Percentiles rank a stretch among this genome's conserved stretches.
Evolutionary conservation across 1,284 basidiomycete genomes (phyloP).

Genomic region (Grifola frondosa): DNA sequence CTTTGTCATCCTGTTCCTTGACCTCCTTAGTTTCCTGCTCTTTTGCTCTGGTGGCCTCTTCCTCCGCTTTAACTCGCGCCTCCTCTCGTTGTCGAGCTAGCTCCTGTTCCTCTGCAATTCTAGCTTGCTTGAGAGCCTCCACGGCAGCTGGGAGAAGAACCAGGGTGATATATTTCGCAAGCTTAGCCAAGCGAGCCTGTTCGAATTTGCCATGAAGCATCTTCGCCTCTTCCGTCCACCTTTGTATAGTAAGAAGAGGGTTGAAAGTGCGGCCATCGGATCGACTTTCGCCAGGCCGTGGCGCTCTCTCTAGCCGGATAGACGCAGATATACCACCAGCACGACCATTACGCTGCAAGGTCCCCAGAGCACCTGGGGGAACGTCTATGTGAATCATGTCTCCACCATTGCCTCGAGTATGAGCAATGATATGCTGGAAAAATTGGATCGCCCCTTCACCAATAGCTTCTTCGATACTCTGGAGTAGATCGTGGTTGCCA

Average conservation of each 20-base stretch:
- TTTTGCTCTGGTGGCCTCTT: conserved; percentile 22
- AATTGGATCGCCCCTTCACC: conserved; percentile 82
- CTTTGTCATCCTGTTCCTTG: conserved; percentile 24
- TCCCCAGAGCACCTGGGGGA: conserved; percentile 58
- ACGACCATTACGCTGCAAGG: conserved; percentile 49
- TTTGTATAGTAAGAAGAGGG: conserved; percentile 80
- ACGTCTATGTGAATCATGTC: conserved; percentile 71
- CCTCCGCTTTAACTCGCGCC: conserved; percentile 39
- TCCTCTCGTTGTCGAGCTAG: conserved; percentile 37
- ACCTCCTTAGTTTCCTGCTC: conserved; percentile 26
- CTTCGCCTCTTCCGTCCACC: conserved; percentile 90
- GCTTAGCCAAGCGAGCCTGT: conserved; percentile 62
- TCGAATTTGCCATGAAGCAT: conserved; percentile 77
- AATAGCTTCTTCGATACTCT: conserved; percentile 81
- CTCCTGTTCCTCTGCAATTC: conserved; percentile 51
- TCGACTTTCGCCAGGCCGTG: conserved; percentile 47
- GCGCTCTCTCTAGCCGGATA: conserved; percentile 59
- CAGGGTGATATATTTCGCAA: conserved; percentile 75
- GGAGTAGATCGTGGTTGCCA: conserved; percentile 61
- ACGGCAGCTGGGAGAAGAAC: conserved; percentile 82
- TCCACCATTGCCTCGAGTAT: conserved; percentile 53
- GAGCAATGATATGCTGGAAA: conserved; percentile 76
- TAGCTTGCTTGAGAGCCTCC: conserved; percentile 49
- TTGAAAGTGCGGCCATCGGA: conserved; percentile 62
- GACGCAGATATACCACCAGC: conserved; percentile 49